Evolutionary conservation across 805 yeast genomes (phyloP).

Genomic region (Saccharomyces mikatae): DNA sequence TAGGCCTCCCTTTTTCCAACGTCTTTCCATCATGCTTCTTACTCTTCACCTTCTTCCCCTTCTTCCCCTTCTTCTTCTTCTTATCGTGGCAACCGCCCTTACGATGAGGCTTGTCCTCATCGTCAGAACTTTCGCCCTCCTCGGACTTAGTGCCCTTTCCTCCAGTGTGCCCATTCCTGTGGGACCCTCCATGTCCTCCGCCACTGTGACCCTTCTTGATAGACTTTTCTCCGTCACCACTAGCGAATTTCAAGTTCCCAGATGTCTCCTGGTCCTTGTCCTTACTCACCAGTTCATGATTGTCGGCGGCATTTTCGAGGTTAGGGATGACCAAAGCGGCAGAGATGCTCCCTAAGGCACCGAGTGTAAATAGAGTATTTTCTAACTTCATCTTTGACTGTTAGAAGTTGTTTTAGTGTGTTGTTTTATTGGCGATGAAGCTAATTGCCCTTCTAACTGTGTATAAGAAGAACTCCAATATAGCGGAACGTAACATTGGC

Average conservation of each 20-base stretch:
- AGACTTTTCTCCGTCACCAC: neutral
- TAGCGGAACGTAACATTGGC: neutral
- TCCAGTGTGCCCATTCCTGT: neutral
- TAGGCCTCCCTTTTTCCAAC: neutral
- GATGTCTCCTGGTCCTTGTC: neutral
- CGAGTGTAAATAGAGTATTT: constrained; percentile 24
- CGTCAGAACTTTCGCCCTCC: neutral
- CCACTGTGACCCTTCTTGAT: neutral
- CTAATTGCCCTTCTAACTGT: neutral
- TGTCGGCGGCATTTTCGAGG: constrained; percentile 32
- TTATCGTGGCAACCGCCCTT: neutral
- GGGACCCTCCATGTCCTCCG: neutral
- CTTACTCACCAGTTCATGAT: constrained; percentile 1
- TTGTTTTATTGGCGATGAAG: neutral
- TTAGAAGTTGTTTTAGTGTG: neutral
- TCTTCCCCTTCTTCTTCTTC: neutral
- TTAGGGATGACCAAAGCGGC: constrained; percentile 59
- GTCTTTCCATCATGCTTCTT: neutral
- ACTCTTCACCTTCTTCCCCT: neutral
- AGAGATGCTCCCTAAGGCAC: constrained; percentile 35
- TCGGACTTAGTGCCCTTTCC: neutral
- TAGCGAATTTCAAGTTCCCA: constrained; percentile 11
- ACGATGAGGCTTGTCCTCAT: neutral
- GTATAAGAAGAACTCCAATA: neutral
- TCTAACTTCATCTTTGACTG: constrained; percentile 15